Evolutionary conservation across 1,284 basidiomycete genomes (phyloP), one percentile per base, ranked within the genome.

Genomic region (Fistulina hepatica): DNA sequence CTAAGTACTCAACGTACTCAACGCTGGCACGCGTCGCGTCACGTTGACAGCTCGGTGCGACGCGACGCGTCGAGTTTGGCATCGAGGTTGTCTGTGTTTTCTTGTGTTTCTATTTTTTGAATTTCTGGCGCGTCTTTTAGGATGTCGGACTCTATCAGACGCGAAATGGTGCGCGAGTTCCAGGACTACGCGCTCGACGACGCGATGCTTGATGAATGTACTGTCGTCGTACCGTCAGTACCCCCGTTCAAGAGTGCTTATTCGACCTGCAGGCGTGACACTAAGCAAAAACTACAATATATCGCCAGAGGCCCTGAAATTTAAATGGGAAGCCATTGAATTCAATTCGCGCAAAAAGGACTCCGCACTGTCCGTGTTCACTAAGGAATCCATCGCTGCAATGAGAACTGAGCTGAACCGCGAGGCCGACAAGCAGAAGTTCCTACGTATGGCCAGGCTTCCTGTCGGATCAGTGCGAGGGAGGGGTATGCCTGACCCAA

Each of bases 241-340:
- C 24, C 40, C n/a, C 32, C 30, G 37, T 25, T 33, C 17, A 34
- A 32, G n/a, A 22, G 42, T 17, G 37, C 16, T 34, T 23, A 25
- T n/a, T 20, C 13, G 15, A 38, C 39, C 15, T 20, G 2, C 45
- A 86, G 82, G 81, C 47, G 59, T 70, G 19, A 63, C 64, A 16
- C 62, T 86, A 41, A 86, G 83, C 53, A 60, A 70, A 47, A 71
- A 71, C 44, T 82, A 76, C 60, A 70, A 71, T 41, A 39, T 80
- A 22, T 50, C 61, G 16, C 66, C 75, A 20, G 64, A 75, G 17
- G 55, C 65, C 32, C 65, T 89, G n/a, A 67, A 63, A 39, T 86
- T 63, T 56, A 84, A 82, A 53, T 79, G 80, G 69, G 79, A 89
- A 52, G 76, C 69, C 2, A 59, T 65, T 32, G 71, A 67, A 32